These are phyloP conservation scores for Mycosphaerella sp. DNA, from an alignment of 2,329 filamentous ascomycete genomes.

Conservation along the genomic window DNA sequence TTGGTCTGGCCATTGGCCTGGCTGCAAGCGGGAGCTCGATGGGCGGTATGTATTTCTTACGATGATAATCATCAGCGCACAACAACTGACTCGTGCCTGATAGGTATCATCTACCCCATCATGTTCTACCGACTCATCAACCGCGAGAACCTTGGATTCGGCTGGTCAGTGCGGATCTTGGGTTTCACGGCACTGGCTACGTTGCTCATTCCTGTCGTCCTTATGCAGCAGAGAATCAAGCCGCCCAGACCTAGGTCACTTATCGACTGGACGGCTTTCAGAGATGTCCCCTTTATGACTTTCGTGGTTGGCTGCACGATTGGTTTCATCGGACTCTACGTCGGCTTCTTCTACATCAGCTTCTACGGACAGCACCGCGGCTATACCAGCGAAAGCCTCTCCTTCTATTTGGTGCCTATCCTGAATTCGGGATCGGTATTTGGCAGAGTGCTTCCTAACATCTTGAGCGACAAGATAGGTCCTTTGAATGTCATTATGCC, in stretches of 20 bases:
- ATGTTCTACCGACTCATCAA: conserved; percentile 33
- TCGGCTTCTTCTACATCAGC: conserved; percentile 37
- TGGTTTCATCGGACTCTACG: conserved; percentile 39
- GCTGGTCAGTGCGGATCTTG: conserved; percentile 30
- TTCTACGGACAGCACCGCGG: conserved; percentile 34
- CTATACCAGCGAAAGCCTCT: conserved; percentile 32
- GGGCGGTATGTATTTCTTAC: conserved; percentile 11
- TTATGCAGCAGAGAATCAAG: conserved; percentile 35
- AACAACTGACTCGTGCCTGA: background rate
- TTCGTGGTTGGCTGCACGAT: conserved; percentile 35
- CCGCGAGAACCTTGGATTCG: conserved; percentile 27
- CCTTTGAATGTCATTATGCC: conserved; percentile 36
- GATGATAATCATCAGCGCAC: background rate
- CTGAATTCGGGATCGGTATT: conserved; percentile 39
- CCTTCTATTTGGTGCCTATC: conserved; percentile 41
- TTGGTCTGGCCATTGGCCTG: conserved; percentile 43
- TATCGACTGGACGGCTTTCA: conserved; percentile 39
- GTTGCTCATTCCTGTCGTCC: conserved; percentile 27
- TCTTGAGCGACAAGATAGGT: conserved; percentile 37
- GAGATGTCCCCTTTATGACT: conserved; percentile 36
- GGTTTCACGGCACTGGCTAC: conserved; percentile 33
- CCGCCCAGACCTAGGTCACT: conserved; percentile 34
- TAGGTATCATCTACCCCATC: conserved; percentile 34
- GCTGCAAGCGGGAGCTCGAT: conserved; percentile 43
- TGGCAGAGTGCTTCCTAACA: conserved; percentile 39